Evolutionary conservation across 2,329 filamentous ascomycete genomes (phyloP), one percentile per base, ranked within the genome.

Genomic region (Rutstroemia sp.): DNA sequence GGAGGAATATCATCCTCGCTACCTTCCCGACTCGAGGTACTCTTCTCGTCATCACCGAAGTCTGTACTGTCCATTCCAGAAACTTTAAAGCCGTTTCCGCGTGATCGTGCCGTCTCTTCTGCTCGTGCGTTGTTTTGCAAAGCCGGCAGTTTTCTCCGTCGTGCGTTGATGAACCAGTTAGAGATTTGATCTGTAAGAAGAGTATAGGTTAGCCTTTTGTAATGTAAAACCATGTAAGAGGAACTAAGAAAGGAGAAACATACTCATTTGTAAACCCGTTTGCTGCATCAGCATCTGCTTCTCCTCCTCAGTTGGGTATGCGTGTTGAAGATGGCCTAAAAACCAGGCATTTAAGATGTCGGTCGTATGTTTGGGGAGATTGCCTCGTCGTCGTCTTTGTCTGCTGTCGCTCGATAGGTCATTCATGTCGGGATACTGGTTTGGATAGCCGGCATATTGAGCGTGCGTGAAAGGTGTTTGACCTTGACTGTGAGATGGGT

Each of bases 311-410:
- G 85, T 91, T 1, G 90, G 90, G 69, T 95, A 95, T 0, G 90
- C 90, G 67, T 94, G 90, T 59, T 84, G 77, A 7, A 91, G 72
- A 70, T 94, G 87, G n/a, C 79, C 78, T 52, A 85, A 73, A 62
- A 95, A 92, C 91, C 91, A 96, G 0, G 81, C 76, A 54, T 88
- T 82, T 42, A 96, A 76, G 62, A 88, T 85, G 68, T 92, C 88
- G 0, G 90, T 96, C 0, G 90, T 89, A 54, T 91, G 87, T 68
- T 95, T 95, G n/a, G 91, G 91, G 3, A 96, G 77, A 67, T 96
- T 96, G 1, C 91, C 91, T 41, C 91, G 80, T 52, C 90, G 79
- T 69, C 83, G 85, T 34, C 81, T 57, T 46, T 62, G 63, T 42
- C 65, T 65, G 37, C 18, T 62, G 14, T 67, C 66, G 9, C 8